Base-by-base conservation (phyloP, 2,329 filamentous ascomycete genomes). In the Aspergillus sp. region DNA sequence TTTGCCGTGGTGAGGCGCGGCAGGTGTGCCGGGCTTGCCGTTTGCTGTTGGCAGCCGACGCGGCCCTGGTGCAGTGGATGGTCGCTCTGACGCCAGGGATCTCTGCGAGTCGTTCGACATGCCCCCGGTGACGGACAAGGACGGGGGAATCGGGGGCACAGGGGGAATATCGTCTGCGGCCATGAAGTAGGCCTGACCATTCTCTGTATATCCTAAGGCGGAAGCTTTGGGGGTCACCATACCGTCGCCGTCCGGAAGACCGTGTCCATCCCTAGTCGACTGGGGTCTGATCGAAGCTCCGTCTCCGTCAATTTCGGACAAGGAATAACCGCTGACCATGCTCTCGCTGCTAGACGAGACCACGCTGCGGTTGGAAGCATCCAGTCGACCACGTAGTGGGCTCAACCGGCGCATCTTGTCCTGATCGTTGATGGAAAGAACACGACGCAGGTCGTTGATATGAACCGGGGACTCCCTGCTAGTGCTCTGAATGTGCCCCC, bases 391-490 rank as follows among this genome's bases (percentile, higher is more conserved):
- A n/a, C 79, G 72, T 30, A 82, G 65, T 4, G 80, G 79, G 63
- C 79, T 81, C 47, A 75, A 73, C 32, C 73, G 74, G 50, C 78
- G 73, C 36, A 68, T 60, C 38, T 74, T 71, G 17, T 68, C 66
- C 13, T 72, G 75, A 17, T 69, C 71, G 25, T 75, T 74, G 8
- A 79, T 74, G 1, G 79, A 79, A 15, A 83, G 75, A n/a, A 79
- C 79, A 38, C 80, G 75, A 51, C 79, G 79, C 57, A 83, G 65
- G 53, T 82, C 80, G 45, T 79, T 80, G n/a, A 82, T 77, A 51
- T 77, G 77, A 30, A 82, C 75, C 0, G 80, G 80, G 0, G 78
- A 78, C 23, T 78, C 78, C 61, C 78, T 70, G 65, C 73, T 79
- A 13, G 78, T 79, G 65, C 25, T 76, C 70, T 21, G 75, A 70